Conservation (phyloP, 176 grass and related monocot genomes). For the Oryza coarctata region DNA sequence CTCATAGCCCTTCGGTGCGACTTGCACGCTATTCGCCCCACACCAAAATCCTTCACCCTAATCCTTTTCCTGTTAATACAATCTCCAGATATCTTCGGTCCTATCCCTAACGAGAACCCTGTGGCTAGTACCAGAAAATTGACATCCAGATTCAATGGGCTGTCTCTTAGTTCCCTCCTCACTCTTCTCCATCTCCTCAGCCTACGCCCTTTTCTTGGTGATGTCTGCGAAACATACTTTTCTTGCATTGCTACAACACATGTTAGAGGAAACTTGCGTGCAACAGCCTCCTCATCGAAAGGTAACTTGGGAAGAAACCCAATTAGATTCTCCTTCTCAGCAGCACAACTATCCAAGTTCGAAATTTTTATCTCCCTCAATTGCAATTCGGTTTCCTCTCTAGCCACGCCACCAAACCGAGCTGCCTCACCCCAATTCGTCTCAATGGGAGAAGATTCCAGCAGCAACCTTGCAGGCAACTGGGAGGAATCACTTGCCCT, state of each 20-base stretch:
- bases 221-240: slow-evolving; percentile 19
- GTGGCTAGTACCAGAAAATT: slow-evolving; percentile 43
- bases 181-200: slow-evolving; percentile 58
- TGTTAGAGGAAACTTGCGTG: background rate
- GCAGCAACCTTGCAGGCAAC: background rate
- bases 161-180: slow-evolving; percentile 36
- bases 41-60: slow-evolving; percentile 34
- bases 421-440: background rate
- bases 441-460: background rate
- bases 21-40: background rate
- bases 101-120: slow-evolving; percentile 42
- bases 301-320: slow-evolving; percentile 24
- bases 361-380: background rate
- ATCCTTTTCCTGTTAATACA: slow-evolving; percentile 20
- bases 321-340: background rate
- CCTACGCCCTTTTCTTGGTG: slow-evolving; percentile 30
- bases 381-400: background rate
- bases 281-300: background rate
- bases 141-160: slow-evolving; percentile 52
- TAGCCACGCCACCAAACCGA: background rate
- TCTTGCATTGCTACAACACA: background rate
- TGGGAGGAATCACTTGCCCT: background rate
- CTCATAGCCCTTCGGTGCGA: background rate
- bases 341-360: background rate
- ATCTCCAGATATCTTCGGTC: background rate